Evolutionary conservation across 1,139 yeast genomes (phyloP), one percentile per base, ranked within the genome.

Genomic region (Suhomyces taliae): DNA sequence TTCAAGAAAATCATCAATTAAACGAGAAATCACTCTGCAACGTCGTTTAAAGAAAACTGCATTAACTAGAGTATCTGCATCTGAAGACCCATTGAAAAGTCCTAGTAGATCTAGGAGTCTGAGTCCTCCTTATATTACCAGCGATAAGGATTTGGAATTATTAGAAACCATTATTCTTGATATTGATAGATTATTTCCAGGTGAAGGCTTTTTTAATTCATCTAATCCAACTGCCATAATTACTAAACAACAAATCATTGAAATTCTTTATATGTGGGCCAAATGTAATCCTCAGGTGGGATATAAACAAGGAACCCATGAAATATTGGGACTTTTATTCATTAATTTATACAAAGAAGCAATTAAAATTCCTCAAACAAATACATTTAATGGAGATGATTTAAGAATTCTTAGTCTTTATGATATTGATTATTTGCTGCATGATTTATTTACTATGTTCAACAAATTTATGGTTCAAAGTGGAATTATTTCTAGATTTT

Each of bases 241-340:
- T 6, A 66, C 70, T 41, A 78, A 79, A 55, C 57, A 65, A 10
- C 74, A 72, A 40, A 65, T 85, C 50, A 70, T 79, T 24, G 78
- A 79, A 53, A 67, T 85, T 3, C 59, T 85, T 29, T 84, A 70
- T 61, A 67, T 78, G 7, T 82, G 84, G 77, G 66, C 82, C 31
- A 75, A 77, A 55, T 71, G 76, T 53, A 80, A 81, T 55, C 74
- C 78, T 26, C 62, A 65, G 37, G 69, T 74, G n/a, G 79, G 82
- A 2, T 85, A 85, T 60, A 83, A 80, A 55, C 91, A 85, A 58
- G 91, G 91, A 0, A 71, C 81, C 51, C 91, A 85, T 62, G 91
- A 85, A 59, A 69, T 85, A 11, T 68, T 83, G 52, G 90, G 89
- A 1, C 60, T 83, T 48, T 67, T 85, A 2, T 83, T 76, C 57